Evolutionary conservation across 2,329 filamentous ascomycete genomes (phyloP), one percentile per base, ranked within the genome.

Genomic region (Fusarium piperis): DNA sequence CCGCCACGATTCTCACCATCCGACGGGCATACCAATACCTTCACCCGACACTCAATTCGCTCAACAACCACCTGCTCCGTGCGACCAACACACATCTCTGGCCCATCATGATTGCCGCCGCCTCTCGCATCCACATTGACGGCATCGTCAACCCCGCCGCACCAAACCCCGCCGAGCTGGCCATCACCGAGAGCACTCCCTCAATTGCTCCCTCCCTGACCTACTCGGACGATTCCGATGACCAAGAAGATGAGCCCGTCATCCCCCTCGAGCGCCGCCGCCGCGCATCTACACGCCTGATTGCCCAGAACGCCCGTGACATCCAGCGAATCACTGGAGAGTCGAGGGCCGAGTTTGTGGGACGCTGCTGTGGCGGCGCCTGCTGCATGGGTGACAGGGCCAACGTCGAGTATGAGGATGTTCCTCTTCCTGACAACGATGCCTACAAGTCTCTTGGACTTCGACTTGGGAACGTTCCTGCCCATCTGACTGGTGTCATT

Each of bases 361-460:
- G 85, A 62, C 85, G 88, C 73, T 92, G 90, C 77, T 92, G 90
- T 70, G 90, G 90, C 59, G 89, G 89, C 32, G 89, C 89, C 63
- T 91, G 90, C 80, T 91, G 89, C 76, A 85, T 90, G 80, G 86
- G 85, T 55, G 79, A 80, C 70, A 83, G 81, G 57, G 79, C 84
- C 3, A 83, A 82, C 33, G 67, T 89, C 51, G 81, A 87, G 41
- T 89, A 86, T 64, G 89, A 91, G 76, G 78, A 78, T 8, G 80
- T 91, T 20, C 76, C 83, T 16, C 78, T 89, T 3, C 95, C 95
- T 1, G 90, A 96, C 80, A 98, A 97, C 76, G 88, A 92, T 66
- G 96, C 96, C 16, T 99, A 93, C 83, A 88, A 89, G 62, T 93
- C 92, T 67, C 87, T 99, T 55, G 86, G 91, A 59, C 87, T 98